Base-by-base conservation (phyloP, 2,329 filamentous ascomycete genomes). In the Talaromyces pinophilus region DNA sequence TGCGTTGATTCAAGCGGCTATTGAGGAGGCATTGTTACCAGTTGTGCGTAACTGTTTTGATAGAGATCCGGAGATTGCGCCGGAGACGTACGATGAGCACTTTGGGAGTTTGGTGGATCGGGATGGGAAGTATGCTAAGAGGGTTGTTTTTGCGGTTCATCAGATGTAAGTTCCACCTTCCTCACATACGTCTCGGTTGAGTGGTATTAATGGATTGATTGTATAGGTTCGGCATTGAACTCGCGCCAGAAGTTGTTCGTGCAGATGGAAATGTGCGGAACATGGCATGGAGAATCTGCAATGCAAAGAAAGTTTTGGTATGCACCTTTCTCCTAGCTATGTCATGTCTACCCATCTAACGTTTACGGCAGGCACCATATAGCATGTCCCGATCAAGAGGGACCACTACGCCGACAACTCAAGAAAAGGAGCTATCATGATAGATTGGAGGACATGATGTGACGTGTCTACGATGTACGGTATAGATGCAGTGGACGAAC, bases 21-120 rank as follows among this genome's bases (percentile, higher is more conserved):
- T 97, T 5, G 93, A 97, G 77, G 80, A 85, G 19, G 88, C 91
- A 5, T 83, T 99, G 6, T 81, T 99, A 5, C 92, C 93, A 0
- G 83, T 98, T 10, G 87, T 98, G 22, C 89, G 90, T 71, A 97
- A 97, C 80, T 99, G 95, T 77, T 90, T 98, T 71, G 95, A 99
- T 76, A 87, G 91, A 38, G 91, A 98, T 77, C 90, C 92, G 0
- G 91, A 97, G 62, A 93, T 98, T 73, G 94, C 95, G 1, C 95
- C 94, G 0, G 87, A 86, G 65, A 90, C 87, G 2, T 84, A 88
- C 0, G 90, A 94, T 10, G 94, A 98, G 75, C 82, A 87, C 2
- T 99, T 97, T 76, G 95, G 95, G 0, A 88, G 87, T 59, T 84
- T 93, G 48, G 91, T 97, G 1, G 93, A 97, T 74, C 84, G 93